Base-by-base conservation (phyloP, 352 stramenopile species). In the Pythium chondricola region DNA sequence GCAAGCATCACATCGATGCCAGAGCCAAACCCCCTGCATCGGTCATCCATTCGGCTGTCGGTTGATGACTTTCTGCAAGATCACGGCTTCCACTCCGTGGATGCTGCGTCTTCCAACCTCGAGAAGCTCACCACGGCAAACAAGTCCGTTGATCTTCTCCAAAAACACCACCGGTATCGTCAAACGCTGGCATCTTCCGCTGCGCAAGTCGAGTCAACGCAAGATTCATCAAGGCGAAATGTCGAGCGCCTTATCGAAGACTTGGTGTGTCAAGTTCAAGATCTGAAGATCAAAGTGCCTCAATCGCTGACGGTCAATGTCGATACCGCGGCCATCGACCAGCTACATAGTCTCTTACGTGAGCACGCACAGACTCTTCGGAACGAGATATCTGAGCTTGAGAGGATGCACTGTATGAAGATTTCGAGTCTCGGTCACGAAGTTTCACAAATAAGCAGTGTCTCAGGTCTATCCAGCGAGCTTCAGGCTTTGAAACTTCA, bases 161-260 rank as follows among this genome's bases (percentile, higher is more conserved):
- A 40, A 8, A 40, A 39, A 13, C 47, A 63, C 35, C 17, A 36
- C 14, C 41, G 35, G 10, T n/a, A 56, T 24, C 35, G 27, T 20
- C 29, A 43, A 11, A 7, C n/a, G 11, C 10, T 45, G 21, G 13
- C 27, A 10, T 46, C 18, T 8, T 25, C 24, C 2, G 27, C 43
- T 8, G 30, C 27, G 6, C 43, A 27, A 11, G 20, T 48, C n/a
- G 26, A 40, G n/a, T 30, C 31, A 17, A 52, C 48, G 3, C 17
- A 49, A 16, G 48, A 57, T 5, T 24, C 33, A 4, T 32, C 48
- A 10, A 30, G 49, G 8, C 54, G 53, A 9, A 45, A 63, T n/a
- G 43, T 67, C n/a, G 53, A 63, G 22, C 59, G 59, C 2, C 58
- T 60, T 43, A 32, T 67, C 3, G 43, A 67, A 49, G 59, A 61